Evolutionary conservation across 2,329 filamentous ascomycete genomes (phyloP).

Genomic region (Colletotrichum sp.): DNA sequence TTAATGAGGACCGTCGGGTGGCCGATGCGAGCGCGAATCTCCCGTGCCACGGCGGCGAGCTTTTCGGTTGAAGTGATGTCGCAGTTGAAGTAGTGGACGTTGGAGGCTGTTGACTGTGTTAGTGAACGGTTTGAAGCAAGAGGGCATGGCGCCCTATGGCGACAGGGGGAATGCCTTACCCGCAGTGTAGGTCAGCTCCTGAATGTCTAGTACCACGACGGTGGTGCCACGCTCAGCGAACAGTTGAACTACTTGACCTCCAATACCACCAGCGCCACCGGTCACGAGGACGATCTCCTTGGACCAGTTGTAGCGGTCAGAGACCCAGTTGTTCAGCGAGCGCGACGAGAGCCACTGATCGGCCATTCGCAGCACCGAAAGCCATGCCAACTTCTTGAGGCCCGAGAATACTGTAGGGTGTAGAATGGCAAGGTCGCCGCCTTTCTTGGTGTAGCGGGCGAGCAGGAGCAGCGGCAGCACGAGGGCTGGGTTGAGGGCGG

Average conservation of each 20-base stretch:
- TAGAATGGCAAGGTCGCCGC: slow-evolving; percentile 57
- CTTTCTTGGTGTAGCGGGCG: slow-evolving; percentile 67
- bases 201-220: slow-evolving; percentile 75
- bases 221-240: slow-evolving; percentile 70
- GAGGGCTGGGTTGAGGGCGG: slow-evolving; percentile 67
- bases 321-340: slow-evolving; percentile 53
- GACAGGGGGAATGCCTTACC: slow-evolving; percentile 35
- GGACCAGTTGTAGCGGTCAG: slow-evolving; percentile 67
- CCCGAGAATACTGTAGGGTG: slow-evolving; percentile 56
- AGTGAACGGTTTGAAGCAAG: background rate
- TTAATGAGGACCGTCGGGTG: slow-evolving; percentile 74
- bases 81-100: slow-evolving; percentile 72
- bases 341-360: slow-evolving; percentile 57
- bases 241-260: slow-evolving; percentile 66
- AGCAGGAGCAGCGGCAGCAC: slow-evolving; percentile 68
- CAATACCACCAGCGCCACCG: slow-evolving; percentile 77
- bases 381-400: slow-evolving; percentile 56
- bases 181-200: slow-evolving; percentile 57
- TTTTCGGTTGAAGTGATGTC: slow-evolving; percentile 67
- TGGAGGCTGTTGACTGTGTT: slow-evolving; percentile 36
- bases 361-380: slow-evolving; percentile 54
- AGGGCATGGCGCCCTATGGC: too few species aligned
- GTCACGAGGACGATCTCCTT: slow-evolving; percentile 77
- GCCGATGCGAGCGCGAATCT: slow-evolving; percentile 62
- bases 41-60: slow-evolving; percentile 55